Conservation (phyloP, 108 stramenopile species). For the Stephanodiscus triporus region DNA sequence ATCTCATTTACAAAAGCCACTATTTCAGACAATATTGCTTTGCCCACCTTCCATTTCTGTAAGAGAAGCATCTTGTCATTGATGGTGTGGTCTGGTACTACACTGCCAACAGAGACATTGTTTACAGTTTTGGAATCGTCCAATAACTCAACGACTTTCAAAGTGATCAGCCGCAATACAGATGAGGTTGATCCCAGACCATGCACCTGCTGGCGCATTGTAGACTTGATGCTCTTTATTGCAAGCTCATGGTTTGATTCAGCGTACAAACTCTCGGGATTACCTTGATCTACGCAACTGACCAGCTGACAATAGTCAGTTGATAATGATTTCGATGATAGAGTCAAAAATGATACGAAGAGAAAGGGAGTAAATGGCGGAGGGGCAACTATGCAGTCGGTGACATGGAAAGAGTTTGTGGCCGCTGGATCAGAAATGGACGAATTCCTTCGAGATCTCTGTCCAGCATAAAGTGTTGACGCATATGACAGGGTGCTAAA, state of each 20-base stretch:
- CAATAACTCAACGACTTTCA: conserved; percentile 45
- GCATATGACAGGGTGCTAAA: conserved; percentile 10
- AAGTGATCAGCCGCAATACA: conserved; percentile 36
- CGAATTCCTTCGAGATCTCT: conserved; percentile 25
- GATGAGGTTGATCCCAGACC: conserved; percentile 29
- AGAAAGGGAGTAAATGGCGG: conserved; percentile 38
- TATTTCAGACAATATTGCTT: conserved; percentile 25
- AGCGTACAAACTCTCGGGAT: background rate
- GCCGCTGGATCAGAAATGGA: background rate
- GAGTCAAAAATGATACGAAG: conserved; percentile 35
- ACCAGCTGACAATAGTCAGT: background rate
- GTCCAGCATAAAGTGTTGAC: conserved; percentile 40
- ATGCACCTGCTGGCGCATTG: conserved; percentile 13
- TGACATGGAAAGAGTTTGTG: conserved; percentile 30
- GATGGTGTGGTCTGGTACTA: background rate
- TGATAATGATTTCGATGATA: conserved; percentile 4
- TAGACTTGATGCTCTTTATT: conserved; percentile 12
- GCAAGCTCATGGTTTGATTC: conserved; percentile 12
- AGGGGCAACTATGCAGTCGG: conserved; percentile 33
- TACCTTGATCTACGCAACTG: background rate
- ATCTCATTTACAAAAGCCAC: conserved; percentile 21
- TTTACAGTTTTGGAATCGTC: conserved; percentile 14
- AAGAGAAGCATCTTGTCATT: background rate
- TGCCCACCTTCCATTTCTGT: conserved; percentile 30
- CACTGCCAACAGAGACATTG: background rate